phyloP scores from a whole-genome alignment of 2,329 filamentous ascomycete species.

The Ilyonectria robusta region DNA sequence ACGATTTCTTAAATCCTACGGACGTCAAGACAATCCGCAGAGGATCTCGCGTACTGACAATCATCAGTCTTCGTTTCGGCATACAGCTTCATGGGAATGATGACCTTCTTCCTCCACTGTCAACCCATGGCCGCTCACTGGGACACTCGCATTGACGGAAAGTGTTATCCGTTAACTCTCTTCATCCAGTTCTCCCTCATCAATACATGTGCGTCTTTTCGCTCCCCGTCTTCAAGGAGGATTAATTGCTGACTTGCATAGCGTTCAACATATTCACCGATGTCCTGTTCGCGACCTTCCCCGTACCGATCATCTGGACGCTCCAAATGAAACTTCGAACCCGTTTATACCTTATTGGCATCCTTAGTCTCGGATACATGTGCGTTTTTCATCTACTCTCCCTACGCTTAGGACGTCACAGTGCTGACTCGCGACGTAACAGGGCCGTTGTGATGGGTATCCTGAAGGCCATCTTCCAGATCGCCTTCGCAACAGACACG shows the following conservation, averaged over 20 bases:
- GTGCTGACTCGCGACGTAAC: background rate
- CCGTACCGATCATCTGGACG: conserved; percentile 58
- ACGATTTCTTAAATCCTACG: background rate
- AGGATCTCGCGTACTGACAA: background rate
- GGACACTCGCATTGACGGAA: conserved; percentile 25
- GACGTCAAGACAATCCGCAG: too few species aligned
- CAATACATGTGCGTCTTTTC: conserved; percentile 22
- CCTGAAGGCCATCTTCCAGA: conserved; percentile 56
- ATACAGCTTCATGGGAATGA: conserved; percentile 32
- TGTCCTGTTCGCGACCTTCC: conserved; percentile 58
- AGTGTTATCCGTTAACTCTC: conserved; percentile 22
- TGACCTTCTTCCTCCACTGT: conserved; percentile 34
- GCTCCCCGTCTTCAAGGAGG: background rate
- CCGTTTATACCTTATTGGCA: conserved; percentile 56
- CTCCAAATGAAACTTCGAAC: conserved; percentile 57
- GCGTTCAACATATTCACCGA: conserved; percentile 61
- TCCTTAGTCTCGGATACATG: conserved; percentile 61
- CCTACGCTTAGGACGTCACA: background rate
- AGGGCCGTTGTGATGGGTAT: conserved; percentile 58
- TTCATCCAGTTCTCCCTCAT: conserved; percentile 30
- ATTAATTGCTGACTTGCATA: conserved; percentile 1
- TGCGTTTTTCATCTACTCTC: conserved; percentile 34
- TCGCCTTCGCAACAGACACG: conserved; percentile 48
- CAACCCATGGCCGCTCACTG: conserved; percentile 32
- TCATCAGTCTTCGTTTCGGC: conserved; percentile 26